Percentiles rank a stretch among this genome's conserved stretches.
phyloP scores from a whole-genome alignment of 495 filamentous ascomycete genomes.

The Umbilicaria muhlenbergii region DNA sequence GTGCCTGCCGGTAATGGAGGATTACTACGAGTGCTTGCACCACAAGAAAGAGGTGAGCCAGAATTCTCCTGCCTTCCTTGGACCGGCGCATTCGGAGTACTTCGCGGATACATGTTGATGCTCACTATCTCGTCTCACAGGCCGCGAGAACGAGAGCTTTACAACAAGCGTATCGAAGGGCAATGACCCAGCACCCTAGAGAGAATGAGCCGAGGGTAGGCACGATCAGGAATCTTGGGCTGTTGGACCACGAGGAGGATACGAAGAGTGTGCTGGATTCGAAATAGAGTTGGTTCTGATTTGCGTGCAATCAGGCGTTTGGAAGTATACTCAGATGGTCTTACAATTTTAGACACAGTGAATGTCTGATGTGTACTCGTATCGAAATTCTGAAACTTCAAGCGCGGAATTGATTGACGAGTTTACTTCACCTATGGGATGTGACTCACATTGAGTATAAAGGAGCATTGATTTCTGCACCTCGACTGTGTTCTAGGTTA shows the following conservation, averaged over 20 bases:
- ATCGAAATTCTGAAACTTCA: too few species aligned
- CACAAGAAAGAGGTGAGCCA: slow-evolving; percentile 85
- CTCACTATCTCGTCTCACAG: slow-evolving; percentile 26
- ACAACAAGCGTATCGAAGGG: slow-evolving; percentile 77
- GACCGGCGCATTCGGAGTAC: neutral
- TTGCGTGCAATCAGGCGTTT: too few species aligned
- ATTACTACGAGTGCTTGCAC: slow-evolving; percentile 97
- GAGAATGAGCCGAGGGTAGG: slow-evolving; percentile 62
- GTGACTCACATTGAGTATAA: too few species aligned
- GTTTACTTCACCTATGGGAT: too few species aligned
- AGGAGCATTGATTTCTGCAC: too few species aligned
- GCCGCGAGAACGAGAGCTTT: slow-evolving; percentile 59
- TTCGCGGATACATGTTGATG: slow-evolving; percentile 3
- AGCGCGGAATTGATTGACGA: too few species aligned
- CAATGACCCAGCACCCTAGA: slow-evolving; percentile 55
- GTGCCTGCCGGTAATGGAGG: slow-evolving; percentile 76
- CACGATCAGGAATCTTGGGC: slow-evolving; percentile 67
- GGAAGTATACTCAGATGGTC: too few species aligned
- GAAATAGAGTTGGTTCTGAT: too few species aligned
- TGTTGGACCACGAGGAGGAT: slow-evolving; percentile 71
- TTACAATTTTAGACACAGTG: too few species aligned
- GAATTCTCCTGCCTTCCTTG: neutral
- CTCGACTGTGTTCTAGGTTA: too few species aligned
- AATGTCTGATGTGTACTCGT: too few species aligned
- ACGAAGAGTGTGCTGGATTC: slow-evolving; percentile 41